Evolutionary conservation across 202 grass and related monocot genomes (phyloP).

Genomic region (Eragrostis tef): DNA sequence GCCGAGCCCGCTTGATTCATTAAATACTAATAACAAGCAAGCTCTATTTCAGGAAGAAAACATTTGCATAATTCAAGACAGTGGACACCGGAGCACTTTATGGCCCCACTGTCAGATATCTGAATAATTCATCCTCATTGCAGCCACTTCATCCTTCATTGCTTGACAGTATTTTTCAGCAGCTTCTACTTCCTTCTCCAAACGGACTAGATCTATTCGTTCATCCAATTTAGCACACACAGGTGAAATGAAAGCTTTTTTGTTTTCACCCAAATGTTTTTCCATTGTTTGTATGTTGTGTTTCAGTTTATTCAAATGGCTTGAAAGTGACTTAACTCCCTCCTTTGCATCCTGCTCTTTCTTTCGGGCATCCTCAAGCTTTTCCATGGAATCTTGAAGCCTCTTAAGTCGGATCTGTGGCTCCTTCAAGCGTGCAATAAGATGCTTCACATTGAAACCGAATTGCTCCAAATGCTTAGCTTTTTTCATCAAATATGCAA

Average conservation of each 20-base stretch:
- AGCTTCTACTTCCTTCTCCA: constrained; percentile 62
- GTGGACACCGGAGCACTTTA: constrained; percentile 2
- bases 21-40: constrained; percentile 7
- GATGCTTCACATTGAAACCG: constrained; percentile 66
- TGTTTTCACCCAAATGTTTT: constrained; percentile 52
- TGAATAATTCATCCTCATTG: constrained; percentile 40
- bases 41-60: constrained; percentile 39
- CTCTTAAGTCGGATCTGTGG: constrained; percentile 45
- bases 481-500: constrained; percentile 55
- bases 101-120: constrained; percentile 16
- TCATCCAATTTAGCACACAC: constrained; percentile 22
- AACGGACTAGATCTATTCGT: constrained; percentile 43
- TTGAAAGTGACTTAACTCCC: constrained; percentile 48
- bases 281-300: constrained; percentile 56
- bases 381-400: constrained; percentile 52
- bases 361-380: constrained; percentile 55
- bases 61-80: constrained; percentile 10
- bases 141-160: constrained; percentile 57
- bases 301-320: constrained; percentile 55
- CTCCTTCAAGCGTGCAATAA: constrained; percentile 66
- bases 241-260: constrained; percentile 38
- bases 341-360: constrained; percentile 47
- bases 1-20: background rate
- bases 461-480: constrained; percentile 45
- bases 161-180: constrained; percentile 56